Conservation (phyloP, 2,329 filamentous ascomycete genomes). For the Cladosporium oxysporum region DNA sequence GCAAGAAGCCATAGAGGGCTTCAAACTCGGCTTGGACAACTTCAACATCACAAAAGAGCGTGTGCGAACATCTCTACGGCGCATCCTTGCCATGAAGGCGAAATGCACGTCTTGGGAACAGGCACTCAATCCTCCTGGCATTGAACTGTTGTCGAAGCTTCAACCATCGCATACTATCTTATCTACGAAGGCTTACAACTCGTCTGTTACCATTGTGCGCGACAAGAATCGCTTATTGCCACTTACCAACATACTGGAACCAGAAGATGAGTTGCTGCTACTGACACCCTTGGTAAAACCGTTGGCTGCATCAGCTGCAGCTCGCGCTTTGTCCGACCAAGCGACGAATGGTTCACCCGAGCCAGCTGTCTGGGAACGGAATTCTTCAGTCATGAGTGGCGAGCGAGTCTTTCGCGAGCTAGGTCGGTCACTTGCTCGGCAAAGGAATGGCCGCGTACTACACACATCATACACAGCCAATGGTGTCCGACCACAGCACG, state of each 20-base stretch:
- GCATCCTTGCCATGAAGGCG: slow-evolving; percentile 78
- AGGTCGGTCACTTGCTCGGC: slow-evolving; percentile 81
- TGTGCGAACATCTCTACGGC: slow-evolving; percentile 75
- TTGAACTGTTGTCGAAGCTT: slow-evolving; percentile 73
- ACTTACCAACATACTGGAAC: slow-evolving; percentile 75
- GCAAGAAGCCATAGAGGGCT: slow-evolving; percentile 84
- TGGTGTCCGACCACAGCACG: slow-evolving; percentile 86
- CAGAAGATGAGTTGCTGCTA: slow-evolving; percentile 84
- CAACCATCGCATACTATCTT: slow-evolving; percentile 80
- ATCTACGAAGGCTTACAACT: slow-evolving; percentile 84
- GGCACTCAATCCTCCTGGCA: slow-evolving; percentile 82
- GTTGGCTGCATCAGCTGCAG: slow-evolving; percentile 83
- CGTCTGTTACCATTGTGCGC: slow-evolving; percentile 87
- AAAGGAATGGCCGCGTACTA: slow-evolving; percentile 80
- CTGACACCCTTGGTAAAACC: slow-evolving; percentile 89
- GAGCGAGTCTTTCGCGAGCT: slow-evolving; percentile 91
- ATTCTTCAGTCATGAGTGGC: slow-evolving; percentile 76
- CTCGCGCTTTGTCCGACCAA: slow-evolving; percentile 67
- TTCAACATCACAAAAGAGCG: slow-evolving; percentile 80
- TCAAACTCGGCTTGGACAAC: slow-evolving; percentile 87
- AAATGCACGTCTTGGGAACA: slow-evolving; percentile 88
- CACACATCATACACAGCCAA: slow-evolving; percentile 96
- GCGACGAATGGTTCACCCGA: slow-evolving; percentile 58
- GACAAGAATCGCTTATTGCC: slow-evolving; percentile 86
- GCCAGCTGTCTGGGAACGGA: slow-evolving; percentile 58